A percentile compares a stretch with the other conserved stretches of the same genome.
phyloP scores from a whole-genome alignment of 2,329 filamentous ascomycete genomes.

The Cercospora beticola region DNA sequence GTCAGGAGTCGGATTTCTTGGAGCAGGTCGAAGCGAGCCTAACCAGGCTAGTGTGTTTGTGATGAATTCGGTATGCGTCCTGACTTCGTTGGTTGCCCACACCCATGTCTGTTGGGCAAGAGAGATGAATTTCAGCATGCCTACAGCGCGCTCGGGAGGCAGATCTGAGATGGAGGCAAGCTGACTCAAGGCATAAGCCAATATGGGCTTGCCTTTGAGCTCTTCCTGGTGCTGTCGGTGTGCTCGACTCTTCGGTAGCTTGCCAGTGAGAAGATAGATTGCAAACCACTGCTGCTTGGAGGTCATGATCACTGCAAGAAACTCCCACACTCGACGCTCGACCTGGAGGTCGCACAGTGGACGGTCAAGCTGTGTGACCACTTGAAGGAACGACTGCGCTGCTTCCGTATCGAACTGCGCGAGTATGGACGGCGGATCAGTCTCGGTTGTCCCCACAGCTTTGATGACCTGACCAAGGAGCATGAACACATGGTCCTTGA shows the following conservation, averaged over 20 bases:
- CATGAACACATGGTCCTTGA: conserved; percentile 26
- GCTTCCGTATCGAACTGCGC: conserved; percentile 81
- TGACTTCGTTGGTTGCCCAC: conserved; percentile 81
- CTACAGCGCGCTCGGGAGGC: conserved; percentile 64
- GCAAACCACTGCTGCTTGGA: conserved; percentile 96
- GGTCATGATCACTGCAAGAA: conserved; percentile 81
- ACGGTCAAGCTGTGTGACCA: conserved; percentile 73
- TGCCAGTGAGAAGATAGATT: conserved; percentile 85
- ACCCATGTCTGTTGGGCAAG: conserved; percentile 93
- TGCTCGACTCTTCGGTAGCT: conserved; percentile 71
- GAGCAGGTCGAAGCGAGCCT: conserved; percentile 55
- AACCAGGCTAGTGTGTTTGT: conserved; percentile 70
- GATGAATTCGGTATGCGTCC: conserved; percentile 72
- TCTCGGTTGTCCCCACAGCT: conserved; percentile 37
- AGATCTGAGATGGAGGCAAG: conserved; percentile 64
- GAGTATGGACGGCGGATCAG: conserved; percentile 90
- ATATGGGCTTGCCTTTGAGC: conserved; percentile 62
- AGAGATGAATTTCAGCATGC: conserved; percentile 82
- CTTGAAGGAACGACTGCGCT: conserved; percentile 77
- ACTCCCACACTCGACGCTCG: conserved; percentile 73
- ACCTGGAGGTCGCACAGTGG: conserved; percentile 67
- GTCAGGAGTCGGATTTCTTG: conserved; percentile 30
- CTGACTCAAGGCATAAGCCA: conserved; percentile 70
- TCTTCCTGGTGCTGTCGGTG: conserved; percentile 51
- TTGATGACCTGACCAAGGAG: conserved; percentile 29